phyloP scores from a whole-genome alignment of 1,139 yeast species.

The Arxiozyma slooffiae region DNA sequence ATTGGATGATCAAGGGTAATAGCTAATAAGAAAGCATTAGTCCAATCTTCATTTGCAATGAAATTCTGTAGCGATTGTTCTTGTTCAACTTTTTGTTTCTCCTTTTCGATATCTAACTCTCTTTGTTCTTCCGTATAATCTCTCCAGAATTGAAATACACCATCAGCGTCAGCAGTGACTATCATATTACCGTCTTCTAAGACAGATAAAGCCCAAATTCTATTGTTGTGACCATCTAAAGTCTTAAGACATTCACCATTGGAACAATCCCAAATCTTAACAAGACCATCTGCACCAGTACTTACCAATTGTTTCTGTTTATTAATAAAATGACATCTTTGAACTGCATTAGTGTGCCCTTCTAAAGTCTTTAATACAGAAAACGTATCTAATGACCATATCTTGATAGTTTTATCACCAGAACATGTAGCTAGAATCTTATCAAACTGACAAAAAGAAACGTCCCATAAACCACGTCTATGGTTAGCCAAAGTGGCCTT shows the following conservation, averaged over 20 bases:
- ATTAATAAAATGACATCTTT: conserved; percentile 63
- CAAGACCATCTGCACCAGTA: conserved; percentile 89
- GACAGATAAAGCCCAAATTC: conserved; percentile 82
- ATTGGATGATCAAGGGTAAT: conserved; percentile 78
- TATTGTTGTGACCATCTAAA: conserved; percentile 81
- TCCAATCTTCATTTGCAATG: conserved; percentile 67
- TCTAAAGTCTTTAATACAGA: conserved; percentile 75
- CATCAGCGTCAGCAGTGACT: conserved; percentile 90
- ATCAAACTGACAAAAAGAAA: conserved; percentile 70
- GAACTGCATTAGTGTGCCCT: conserved; percentile 90
- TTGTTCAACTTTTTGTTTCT: conserved; percentile 60
- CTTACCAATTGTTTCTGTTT: conserved; percentile 62
- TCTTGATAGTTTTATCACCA: conserved; percentile 82
- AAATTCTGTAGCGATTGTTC: conserved; percentile 77
- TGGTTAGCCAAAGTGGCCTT: conserved; percentile 82
- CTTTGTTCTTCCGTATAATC: conserved; percentile 72
- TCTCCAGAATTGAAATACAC: conserved; percentile 77
- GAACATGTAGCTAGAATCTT: conserved; percentile 68
- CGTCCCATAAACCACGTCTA: conserved; percentile 90
- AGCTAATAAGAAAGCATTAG: conserved; percentile 78
- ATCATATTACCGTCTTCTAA: conserved; percentile 58
- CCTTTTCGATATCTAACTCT: conserved; percentile 40
- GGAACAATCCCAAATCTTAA: conserved; percentile 78
- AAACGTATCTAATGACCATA: conserved; percentile 78
- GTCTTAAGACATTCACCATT: conserved; percentile 75